phyloP scores from a whole-genome alignment of 1,139 yeast genomes.

The Oligophagozyma castellii region DNA sequence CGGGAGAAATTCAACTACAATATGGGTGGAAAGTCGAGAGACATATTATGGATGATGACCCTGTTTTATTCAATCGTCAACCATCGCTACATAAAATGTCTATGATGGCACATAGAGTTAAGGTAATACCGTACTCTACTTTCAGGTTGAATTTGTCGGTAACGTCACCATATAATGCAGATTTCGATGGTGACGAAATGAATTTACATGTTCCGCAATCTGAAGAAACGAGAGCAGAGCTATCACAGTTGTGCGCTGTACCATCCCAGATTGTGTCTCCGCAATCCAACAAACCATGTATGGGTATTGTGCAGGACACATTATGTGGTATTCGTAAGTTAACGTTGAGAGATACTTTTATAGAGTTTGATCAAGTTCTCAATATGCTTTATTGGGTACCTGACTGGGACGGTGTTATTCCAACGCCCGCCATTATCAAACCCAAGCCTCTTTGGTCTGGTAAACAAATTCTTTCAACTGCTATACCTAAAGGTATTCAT shows the following conservation, averaged over 20 bases:
- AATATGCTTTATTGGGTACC: conserved; percentile 97
- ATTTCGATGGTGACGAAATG: conserved; percentile 99
- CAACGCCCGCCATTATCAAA: conserved; percentile 88
- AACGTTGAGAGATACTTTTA: conserved; percentile 79
- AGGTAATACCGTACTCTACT: conserved; percentile 97
- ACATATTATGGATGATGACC: conserved; percentile 93
- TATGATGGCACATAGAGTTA: conserved; percentile 99
- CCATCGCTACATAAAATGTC: conserved; percentile 99
- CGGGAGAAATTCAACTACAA: conserved; percentile 94
- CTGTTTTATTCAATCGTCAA: conserved; percentile 96
- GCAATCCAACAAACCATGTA: conserved; percentile 95
- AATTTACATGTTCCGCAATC: conserved; percentile 98
- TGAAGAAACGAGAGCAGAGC: conserved; percentile 94
- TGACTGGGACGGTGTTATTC: conserved; percentile 96
- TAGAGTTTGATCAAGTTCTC: conserved; percentile 91
- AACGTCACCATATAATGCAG: conserved; percentile 98
- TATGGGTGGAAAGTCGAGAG: conserved; percentile 99
- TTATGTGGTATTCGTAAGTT: conserved; percentile 92
- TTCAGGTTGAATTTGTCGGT: conserved; percentile 93
- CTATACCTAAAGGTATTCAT: conserved; percentile 92
- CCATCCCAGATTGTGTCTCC: conserved; percentile 97
- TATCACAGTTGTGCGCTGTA: conserved; percentile 89
- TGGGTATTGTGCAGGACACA: conserved; percentile 99
- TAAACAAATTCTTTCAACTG: conserved; percentile 82
- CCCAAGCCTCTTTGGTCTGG: conserved; percentile 98